phyloP scores from a whole-genome alignment of 371 early-diverging fungal genomes.

The Mucor saturninus region DNA sequence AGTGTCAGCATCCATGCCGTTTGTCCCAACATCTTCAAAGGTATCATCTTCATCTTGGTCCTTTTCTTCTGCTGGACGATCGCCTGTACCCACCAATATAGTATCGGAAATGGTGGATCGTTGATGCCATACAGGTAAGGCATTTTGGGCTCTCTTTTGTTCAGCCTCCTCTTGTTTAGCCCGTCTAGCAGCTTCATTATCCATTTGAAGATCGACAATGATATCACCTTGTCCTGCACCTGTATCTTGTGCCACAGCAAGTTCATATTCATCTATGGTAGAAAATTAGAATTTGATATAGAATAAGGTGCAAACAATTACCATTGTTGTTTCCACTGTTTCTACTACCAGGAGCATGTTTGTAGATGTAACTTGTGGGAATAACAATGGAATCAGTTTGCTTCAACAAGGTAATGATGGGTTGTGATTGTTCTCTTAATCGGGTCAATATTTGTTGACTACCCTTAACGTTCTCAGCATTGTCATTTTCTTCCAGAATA shows the following conservation, averaged over 20 bases:
- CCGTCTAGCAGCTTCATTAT: constrained; percentile 71
- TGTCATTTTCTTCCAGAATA: constrained; percentile 69
- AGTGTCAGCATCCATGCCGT: constrained; percentile 51
- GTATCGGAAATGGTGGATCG: constrained; percentile 70
- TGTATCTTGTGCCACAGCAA: constrained; percentile 76
- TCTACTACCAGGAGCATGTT: constrained; percentile 35
- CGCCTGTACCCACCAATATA: constrained; percentile 36
- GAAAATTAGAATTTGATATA: not conserved
- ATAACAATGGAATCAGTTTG: constrained; percentile 79
- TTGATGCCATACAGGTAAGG: constrained; percentile 82
- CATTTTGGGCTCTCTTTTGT: constrained; percentile 79
- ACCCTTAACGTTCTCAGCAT: constrained; percentile 63
- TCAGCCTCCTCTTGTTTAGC: constrained; percentile 73
- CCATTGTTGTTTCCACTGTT: constrained; percentile 32
- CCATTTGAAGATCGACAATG: constrained; percentile 79
- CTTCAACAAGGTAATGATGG: constrained; percentile 82
- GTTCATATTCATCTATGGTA: constrained; percentile 53
- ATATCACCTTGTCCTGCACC: constrained; percentile 76
- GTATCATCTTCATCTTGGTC: constrained; percentile 48
- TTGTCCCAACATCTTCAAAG: constrained; percentile 41
- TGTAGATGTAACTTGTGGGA: constrained; percentile 61
- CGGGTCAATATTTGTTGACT: constrained; percentile 49
- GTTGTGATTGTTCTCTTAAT: constrained; percentile 80
- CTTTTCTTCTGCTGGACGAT: constrained; percentile 41
- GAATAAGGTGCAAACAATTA: not conserved